Evolutionary conservation across 331 rosid genomes (phyloP), one percentile per base, ranked within the genome.

Genomic region (Erythrophleum ivorense): DNA sequence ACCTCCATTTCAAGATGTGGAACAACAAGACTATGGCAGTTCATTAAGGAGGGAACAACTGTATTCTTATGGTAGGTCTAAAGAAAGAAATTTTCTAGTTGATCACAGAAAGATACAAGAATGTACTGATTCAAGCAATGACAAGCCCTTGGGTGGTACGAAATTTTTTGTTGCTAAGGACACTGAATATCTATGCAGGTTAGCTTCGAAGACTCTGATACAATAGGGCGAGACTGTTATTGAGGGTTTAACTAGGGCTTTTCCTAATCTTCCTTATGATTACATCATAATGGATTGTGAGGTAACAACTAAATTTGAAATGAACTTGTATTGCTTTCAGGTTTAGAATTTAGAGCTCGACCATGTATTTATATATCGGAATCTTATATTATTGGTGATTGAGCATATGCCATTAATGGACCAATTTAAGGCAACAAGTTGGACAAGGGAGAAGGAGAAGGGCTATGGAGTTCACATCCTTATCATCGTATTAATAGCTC

Each of bases 81-180:
- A 19, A 24, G 64, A 4, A 58, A 58, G 64, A 12, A 58, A 19
- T 58, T n/a, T 33, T 58, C 64, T 19, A 7, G 31, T 21, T 58
- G 64, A 58, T 58, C 64, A 58, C 8, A 36, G 34, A 59, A 36
- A 24, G 65, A 59, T 59, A 59, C 65, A 59, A 59, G 65, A 59
- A 59, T 59, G 65, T 24, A 24, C 36, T 24, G 19, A 34, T 24
- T 59, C 65, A 59, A 9, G 16, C 7, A 59, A 36, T 59, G 65
- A 21, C 65, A 58, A 59, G 65, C 65, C 36, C 15, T 29, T 60
- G 2, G 29, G 8, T 12, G 67, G 40, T 2, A 60, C 3, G 24
- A 60, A 13, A 10, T 60, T 60, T 60, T 60, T 29, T 38, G 67
- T 60, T 29, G 67, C 29, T 5, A 18, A 29, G 1, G 67, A 60